A percentile compares a stretch with the other conserved stretches of the same genome.
Conservation (phyloP, 2,329 filamentous ascomycete genomes). For the Verticillium albo-atrum region DNA sequence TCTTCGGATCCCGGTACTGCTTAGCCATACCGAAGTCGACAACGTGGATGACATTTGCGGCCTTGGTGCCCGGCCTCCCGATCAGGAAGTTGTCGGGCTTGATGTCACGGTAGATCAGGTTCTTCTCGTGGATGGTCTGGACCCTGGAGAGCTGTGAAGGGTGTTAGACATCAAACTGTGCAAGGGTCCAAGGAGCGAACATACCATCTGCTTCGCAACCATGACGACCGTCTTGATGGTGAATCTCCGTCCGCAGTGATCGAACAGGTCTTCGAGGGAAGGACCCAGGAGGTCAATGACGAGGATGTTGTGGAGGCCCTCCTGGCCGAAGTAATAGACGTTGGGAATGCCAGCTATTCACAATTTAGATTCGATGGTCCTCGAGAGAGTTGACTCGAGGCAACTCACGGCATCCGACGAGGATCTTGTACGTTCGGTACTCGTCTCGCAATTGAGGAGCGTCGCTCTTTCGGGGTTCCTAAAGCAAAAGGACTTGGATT, state of each 20-base stretch:
- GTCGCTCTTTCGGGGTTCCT: slow-evolving; percentile 98
- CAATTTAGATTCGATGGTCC: slow-evolving; percentile 8
- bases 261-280: slow-evolving; percentile 93
- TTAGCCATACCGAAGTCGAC: slow-evolving; percentile 99
- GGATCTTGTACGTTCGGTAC: slow-evolving; percentile 98
- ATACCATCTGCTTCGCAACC: slow-evolving; percentile 97
- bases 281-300: slow-evolving; percentile 95
- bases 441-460: slow-evolving; percentile 96
- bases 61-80: slow-evolving; percentile 83
- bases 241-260: slow-evolving; percentile 94
- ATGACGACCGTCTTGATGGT: slow-evolving; percentile 97
- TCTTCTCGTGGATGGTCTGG: slow-evolving; percentile 95
- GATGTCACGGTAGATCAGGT: slow-evolving; percentile 97
- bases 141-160: slow-evolving; percentile 74
- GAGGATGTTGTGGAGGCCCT: slow-evolving; percentile 97
- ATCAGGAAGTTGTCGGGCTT: slow-evolving; percentile 99
- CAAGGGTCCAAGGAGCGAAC: no score
- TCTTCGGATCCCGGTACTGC: slow-evolving; percentile 97
- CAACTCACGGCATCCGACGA: slow-evolving; percentile 95
- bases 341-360: slow-evolving; percentile 88
- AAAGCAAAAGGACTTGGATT: background rate
- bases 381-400: slow-evolving; percentile 10
- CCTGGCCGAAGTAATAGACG: slow-evolving; percentile 99
- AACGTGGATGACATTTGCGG: slow-evolving; percentile 97
- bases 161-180: background rate